Evolutionary conservation across 192 early-diverging fungal genomes (phyloP).

Genomic region (Coemansia asiatica): DNA sequence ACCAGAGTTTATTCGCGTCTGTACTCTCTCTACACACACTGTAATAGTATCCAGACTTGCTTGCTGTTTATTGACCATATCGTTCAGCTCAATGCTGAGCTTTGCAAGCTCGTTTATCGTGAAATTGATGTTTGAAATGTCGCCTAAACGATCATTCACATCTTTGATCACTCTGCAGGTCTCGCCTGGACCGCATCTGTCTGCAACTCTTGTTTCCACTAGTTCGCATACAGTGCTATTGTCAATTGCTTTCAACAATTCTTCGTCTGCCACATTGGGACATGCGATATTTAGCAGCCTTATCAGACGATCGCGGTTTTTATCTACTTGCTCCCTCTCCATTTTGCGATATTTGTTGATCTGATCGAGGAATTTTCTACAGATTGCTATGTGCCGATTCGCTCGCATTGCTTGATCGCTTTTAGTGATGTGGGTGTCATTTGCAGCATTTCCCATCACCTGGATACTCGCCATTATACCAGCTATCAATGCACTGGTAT

Average conservation of each 20-base stretch:
- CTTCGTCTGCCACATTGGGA: slow-evolving; percentile 24
- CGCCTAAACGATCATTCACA: slow-evolving; percentile 30
- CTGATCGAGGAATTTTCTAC: slow-evolving; percentile 12
- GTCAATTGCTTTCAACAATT: slow-evolving; percentile 27
- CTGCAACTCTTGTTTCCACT: slow-evolving; percentile 13
- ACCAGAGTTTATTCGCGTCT: slow-evolving; percentile 4
- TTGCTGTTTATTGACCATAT: slow-evolving; percentile 42
- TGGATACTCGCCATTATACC: slow-evolving; percentile 13
- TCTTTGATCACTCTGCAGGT: slow-evolving; percentile 32
- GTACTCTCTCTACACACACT: slow-evolving; percentile 19
- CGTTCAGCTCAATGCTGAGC: slow-evolving; percentile 19
- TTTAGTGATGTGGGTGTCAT: slow-evolving; percentile 12
- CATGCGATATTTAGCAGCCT: slow-evolving; percentile 24
- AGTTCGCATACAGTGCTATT: slow-evolving; percentile 8
- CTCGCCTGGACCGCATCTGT: slow-evolving; percentile 10
- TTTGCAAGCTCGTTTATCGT: slow-evolving; percentile 26
- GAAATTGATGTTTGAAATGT: slow-evolving; percentile 32
- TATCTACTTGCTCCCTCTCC: slow-evolving; percentile 23
- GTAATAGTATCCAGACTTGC: slow-evolving; percentile 32
- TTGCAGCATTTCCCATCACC: slow-evolving; percentile 14
- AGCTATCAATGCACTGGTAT: slow-evolving; percentile 17
- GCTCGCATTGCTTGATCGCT: slow-evolving; percentile 11
- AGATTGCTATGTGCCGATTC: slow-evolving; percentile 8
- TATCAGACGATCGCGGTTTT: slow-evolving; percentile 32
- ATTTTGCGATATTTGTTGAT: slow-evolving; percentile 29